phyloP scores from a whole-genome alignment of 1,284 basidiomycete species.

The Jaminaea rosea region DNA sequence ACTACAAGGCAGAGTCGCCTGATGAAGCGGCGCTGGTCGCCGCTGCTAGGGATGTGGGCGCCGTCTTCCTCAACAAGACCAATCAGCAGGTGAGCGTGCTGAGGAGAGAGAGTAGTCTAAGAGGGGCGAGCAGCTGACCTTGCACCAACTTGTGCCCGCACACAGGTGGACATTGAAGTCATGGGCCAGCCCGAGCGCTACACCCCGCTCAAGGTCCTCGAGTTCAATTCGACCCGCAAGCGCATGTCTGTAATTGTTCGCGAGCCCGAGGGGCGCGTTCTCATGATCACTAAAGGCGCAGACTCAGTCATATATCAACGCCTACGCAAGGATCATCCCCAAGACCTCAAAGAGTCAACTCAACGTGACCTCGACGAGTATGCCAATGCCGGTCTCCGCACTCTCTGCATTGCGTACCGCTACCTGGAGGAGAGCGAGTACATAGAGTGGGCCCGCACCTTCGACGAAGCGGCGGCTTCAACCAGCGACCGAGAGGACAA shows the following conservation, averaged over 20 bases:
- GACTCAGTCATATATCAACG: slow-evolving; percentile 89
- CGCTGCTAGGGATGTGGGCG: slow-evolving; percentile 83
- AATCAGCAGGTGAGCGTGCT: no score
- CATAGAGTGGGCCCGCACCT: slow-evolving; percentile 66
- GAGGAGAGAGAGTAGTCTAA: no score
- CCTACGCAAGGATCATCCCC: slow-evolving; percentile 65
- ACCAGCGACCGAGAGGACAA: slow-evolving; percentile 75
- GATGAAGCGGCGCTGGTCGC: slow-evolving; percentile 90
- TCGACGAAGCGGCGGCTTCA: slow-evolving; percentile 69
- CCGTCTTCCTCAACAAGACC: slow-evolving; percentile 72
- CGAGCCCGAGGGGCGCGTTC: slow-evolving; percentile 66
- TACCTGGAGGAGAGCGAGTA: slow-evolving; percentile 76
- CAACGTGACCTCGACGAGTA: slow-evolving; percentile 80
- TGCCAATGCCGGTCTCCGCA: slow-evolving; percentile 83
- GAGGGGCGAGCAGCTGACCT: no score
- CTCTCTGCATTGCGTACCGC: slow-evolving; percentile 79
- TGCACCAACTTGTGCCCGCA: no score
- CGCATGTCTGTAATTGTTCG: slow-evolving; percentile 85
- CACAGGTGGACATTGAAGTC: slow-evolving; percentile 85
- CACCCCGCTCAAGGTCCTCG: slow-evolving; percentile 68
- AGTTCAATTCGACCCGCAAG: slow-evolving; percentile 88
- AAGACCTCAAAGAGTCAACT: slow-evolving; percentile 65
- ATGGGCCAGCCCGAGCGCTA: slow-evolving; percentile 79
- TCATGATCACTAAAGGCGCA: slow-evolving; percentile 91
- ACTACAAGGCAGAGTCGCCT: slow-evolving; percentile 91